Evolutionary conservation across 441 rosid species (phyloP), one percentile per base, ranked within the genome.

Genomic region (Syzygium syzygioides): DNA sequence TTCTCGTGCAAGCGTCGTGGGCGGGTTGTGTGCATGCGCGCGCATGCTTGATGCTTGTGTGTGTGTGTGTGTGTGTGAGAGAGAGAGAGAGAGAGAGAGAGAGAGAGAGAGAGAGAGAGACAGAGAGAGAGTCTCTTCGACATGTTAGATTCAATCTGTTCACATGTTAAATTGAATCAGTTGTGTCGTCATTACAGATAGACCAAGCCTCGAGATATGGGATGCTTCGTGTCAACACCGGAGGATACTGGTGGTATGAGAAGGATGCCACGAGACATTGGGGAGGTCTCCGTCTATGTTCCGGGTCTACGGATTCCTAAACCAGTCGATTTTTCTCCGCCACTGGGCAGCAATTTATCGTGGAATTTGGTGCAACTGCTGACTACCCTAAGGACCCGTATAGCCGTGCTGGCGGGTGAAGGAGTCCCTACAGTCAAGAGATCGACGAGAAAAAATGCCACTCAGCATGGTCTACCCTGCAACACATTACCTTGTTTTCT

Each of bases 251-350:
- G 94, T 86, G 99, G 96, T 87, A 94, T 93, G 90, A 94, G 99
- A 86, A 94, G 98, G 92, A 93, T 90, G 91, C 99, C 98, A 19
- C 95, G 94, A 83, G 95, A 93, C 55, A 95, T 97, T 48, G 99
- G 99, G 17, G 99, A 97, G 32, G 94, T 96, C 92, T 93, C 95
- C 34, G 98, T 95, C 30, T 97, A 94, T 91, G 97, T 95, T 86
- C 99, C 99, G 0, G 99, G 99, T 89, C 95, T 97, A 91, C 96
- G 99, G 90, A 95, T 96, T 93, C 99, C 99, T 34, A 96, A 92
- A 90, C 93, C 98, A 26, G 95, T 94, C 83, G 97, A 98, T 90
- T 95, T 98, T 89, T 96, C 95, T 90, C 94, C 89, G 87, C 92
- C 96, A 56, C 94, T 98, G 8, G 95, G 98, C 79, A 94, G 93